Evolutionary conservation across 441 rosid genomes (phyloP).

Genomic region (Adansonia gregorii): DNA sequence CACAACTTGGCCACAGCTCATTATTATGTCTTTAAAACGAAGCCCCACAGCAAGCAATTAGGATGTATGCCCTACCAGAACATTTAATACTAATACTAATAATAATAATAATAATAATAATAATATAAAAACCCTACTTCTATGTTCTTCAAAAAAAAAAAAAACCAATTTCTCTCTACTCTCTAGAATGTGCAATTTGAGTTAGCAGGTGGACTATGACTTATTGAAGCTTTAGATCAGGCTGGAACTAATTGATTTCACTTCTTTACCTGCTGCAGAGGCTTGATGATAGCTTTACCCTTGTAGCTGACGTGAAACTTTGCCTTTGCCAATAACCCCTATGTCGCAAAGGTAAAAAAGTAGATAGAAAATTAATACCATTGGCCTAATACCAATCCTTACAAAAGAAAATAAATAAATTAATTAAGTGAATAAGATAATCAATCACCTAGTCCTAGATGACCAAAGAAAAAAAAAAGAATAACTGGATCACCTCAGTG

Average conservation of each 20-base stretch:
- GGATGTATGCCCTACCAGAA: not conserved
- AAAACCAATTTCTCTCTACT: not conserved
- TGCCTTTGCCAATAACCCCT: slow-evolving; percentile 97
- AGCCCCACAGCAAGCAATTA: not conserved
- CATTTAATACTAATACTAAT: no score
- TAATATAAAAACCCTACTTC: not conserved
- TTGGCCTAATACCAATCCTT: no score
- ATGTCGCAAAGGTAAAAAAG: slow-evolving; percentile 13
- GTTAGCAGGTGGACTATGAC: not conserved
- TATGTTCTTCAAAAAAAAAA: not conserved
- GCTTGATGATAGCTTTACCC: slow-evolving; percentile 79
- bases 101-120: no score
- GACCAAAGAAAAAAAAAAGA: not conserved
- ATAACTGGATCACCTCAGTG: slow-evolving; percentile 56
- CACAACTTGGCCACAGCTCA: not conserved
- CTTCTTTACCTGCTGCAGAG: slow-evolving; percentile 81
- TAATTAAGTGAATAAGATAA: not conserved
- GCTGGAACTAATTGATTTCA: not conserved
- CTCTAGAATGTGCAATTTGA: not conserved
- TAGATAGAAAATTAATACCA: no score
- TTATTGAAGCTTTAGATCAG: not conserved
- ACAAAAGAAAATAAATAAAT: no score
- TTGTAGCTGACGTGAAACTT: slow-evolving; percentile 93
- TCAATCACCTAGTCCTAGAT: not conserved
- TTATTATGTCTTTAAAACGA: not conserved